These are phyloP conservation scores for Thermochaetoides dissita DNA, from an alignment of 2,329 filamentous ascomycete species.

Conservation along the genomic window DNA sequence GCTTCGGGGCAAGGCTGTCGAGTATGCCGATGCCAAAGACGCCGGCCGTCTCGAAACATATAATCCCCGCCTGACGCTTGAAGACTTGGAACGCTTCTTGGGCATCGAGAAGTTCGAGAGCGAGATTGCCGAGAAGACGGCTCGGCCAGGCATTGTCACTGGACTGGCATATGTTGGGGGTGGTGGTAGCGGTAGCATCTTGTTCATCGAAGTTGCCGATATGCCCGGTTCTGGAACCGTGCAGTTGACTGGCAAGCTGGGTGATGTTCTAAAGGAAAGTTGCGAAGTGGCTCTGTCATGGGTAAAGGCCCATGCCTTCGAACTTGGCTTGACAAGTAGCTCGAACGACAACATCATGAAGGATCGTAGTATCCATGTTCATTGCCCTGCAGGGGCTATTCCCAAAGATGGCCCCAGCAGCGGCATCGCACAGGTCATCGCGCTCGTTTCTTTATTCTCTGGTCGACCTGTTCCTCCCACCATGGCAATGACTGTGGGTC, in stretches of 20 bases:
- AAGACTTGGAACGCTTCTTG: slow-evolving; percentile 79
- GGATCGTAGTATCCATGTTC: slow-evolving; percentile 82
- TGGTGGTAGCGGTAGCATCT: slow-evolving; percentile 84
- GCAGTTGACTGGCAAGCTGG: slow-evolving; percentile 89
- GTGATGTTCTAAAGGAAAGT: slow-evolving; percentile 91
- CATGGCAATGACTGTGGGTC: slow-evolving; percentile 78
- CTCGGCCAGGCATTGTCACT: slow-evolving; percentile 82
- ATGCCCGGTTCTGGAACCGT: slow-evolving; percentile 90
- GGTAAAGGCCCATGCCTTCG: slow-evolving; percentile 92
- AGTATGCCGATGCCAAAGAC: slow-evolving; percentile 84
- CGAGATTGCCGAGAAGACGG: slow-evolving; percentile 78
- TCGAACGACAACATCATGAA: slow-evolving; percentile 90
- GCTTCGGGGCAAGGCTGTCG: slow-evolving; percentile 86
- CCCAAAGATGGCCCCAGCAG: slow-evolving; percentile 84
- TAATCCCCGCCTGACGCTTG: slow-evolving; percentile 55
- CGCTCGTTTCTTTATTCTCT: slow-evolving; percentile 78
- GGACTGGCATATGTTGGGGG: slow-evolving; percentile 89
- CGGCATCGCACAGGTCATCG: slow-evolving; percentile 86
- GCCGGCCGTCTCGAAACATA: slow-evolving; percentile 54
- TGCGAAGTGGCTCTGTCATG: slow-evolving; percentile 92
- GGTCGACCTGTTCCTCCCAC: slow-evolving; percentile 76
- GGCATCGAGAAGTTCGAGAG: slow-evolving; percentile 91
- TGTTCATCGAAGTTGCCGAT: slow-evolving; percentile 96
- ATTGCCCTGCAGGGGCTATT: slow-evolving; percentile 87
- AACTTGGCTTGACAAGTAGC: slow-evolving; percentile 69